Percentiles rank a stretch among this genome's conserved stretches.
These are phyloP conservation scores for Evansstolkia leycettana DNA, from an alignment of 495 filamentous ascomycete genomes.

Conservation along the genomic window DNA sequence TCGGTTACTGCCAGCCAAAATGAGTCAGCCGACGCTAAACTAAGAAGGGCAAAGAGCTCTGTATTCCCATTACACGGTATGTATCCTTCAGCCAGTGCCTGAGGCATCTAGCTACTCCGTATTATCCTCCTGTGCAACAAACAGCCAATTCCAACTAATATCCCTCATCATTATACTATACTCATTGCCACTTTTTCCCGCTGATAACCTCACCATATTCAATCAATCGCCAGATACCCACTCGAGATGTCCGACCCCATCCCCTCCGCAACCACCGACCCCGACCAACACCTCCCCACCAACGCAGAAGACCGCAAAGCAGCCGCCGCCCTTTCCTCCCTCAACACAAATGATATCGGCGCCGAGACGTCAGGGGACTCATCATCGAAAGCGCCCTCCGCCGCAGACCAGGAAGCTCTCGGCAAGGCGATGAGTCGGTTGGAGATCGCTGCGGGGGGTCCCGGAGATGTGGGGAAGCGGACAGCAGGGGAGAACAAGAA, in stretches of 20 bases:
- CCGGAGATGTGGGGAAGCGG: conserved; percentile 14
- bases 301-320: conserved; percentile 85
- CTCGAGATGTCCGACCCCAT: conserved; percentile 47
- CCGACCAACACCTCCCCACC: conserved; percentile 45
- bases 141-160: too few relatives aligned
- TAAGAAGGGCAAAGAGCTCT: too few relatives aligned
- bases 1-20: too few relatives aligned
- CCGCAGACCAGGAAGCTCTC: conserved; percentile 67
- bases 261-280: conserved; percentile 53
- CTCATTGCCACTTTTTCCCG: too few relatives aligned
- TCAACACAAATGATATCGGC: conserved; percentile 50
- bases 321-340: conserved; percentile 68
- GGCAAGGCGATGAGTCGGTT: conserved; percentile 71
- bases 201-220: too few relatives aligned
- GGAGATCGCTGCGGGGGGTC: conserved; percentile 32
- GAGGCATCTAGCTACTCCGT: too few relatives aligned
- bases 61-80: too few relatives aligned
- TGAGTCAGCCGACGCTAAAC: too few relatives aligned
- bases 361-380: conserved; percentile 24
- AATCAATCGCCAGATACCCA: too few relatives aligned
- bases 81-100: too few relatives aligned
- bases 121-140: too few relatives aligned
- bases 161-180: too few relatives aligned
- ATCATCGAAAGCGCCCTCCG: conserved; percentile 28
- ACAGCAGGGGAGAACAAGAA: conserved; percentile 30